These are phyloP conservation scores for Chlorella sp. DNA, from an alignment of 139 green algal species.

Conservation along the genomic window DNA sequence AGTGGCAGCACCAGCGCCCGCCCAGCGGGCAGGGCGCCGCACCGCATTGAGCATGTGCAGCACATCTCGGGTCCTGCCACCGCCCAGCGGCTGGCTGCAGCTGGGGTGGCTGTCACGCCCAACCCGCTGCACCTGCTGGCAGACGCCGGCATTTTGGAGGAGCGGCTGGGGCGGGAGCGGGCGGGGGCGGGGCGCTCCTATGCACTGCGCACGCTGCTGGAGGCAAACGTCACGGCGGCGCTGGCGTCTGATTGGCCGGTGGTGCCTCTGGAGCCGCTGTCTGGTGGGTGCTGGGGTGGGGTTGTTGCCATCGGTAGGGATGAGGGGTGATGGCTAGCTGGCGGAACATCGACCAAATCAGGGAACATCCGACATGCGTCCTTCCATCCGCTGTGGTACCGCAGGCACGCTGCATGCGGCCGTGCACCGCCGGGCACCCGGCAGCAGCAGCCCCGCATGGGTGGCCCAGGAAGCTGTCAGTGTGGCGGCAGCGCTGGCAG, in stretches of 20 bases:
- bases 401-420: conserved; percentile 37
- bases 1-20: conserved; percentile 12
- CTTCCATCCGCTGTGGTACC: background rate
- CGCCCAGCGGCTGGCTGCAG: conserved; percentile 22
- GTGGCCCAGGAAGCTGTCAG: conserved; percentile 39
- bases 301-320: too few species aligned
- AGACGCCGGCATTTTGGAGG: conserved; percentile 57
- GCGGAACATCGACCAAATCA: too few species aligned
- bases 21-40: background rate
- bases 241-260: conserved; percentile 77
- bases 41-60: conserved; percentile 66
- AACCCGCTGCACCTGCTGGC: conserved; percentile 77
- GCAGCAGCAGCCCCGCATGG: background rate
- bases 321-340: too few species aligned
- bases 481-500: conserved; percentile 45
- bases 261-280: conserved; percentile 54
- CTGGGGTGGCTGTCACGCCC: conserved; percentile 47
- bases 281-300: background rate
- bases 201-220: conserved; percentile 51
- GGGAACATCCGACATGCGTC: background rate
- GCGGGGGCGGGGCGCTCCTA: conserved; percentile 38
- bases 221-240: conserved; percentile 43
- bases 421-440: conserved; percentile 30
- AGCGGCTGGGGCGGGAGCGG: conserved; percentile 49
- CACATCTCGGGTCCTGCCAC: conserved; percentile 54